These are phyloP conservation scores for Hypericum perforatum DNA, from an alignment of 345 rosid species.

Conservation along the genomic window DNA sequence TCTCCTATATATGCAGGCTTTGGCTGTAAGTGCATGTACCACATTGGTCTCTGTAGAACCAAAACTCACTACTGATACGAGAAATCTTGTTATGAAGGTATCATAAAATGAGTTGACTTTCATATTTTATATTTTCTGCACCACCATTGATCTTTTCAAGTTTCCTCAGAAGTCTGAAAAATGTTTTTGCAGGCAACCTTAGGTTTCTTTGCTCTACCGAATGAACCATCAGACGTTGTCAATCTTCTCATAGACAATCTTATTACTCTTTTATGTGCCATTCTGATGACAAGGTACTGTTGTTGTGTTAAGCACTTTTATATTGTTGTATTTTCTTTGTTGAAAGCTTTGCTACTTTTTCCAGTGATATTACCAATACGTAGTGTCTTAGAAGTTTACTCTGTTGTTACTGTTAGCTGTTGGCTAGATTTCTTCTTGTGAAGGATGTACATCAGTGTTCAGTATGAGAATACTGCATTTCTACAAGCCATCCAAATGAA, in stretches of 20 bases:
- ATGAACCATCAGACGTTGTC: constrained; percentile 79
- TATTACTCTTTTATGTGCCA: constrained; percentile 86
- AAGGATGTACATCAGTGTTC: too few relatives aligned
- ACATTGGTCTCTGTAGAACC: constrained; percentile 97
- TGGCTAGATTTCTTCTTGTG: too few relatives aligned
- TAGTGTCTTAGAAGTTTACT: too few relatives aligned
- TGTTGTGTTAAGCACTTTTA: neutral
- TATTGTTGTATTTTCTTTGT: neutral
- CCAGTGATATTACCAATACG: too few relatives aligned
- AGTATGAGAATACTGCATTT: too few relatives aligned
- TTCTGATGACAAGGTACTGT: constrained; percentile 86
- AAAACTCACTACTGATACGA: constrained; percentile 80
- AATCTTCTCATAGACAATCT: constrained; percentile 84
- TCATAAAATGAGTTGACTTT: constrained; percentile 2
- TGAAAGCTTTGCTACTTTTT: neutral
- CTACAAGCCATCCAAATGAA: too few relatives aligned
- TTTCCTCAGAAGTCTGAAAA: constrained; percentile 7
- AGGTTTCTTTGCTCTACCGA: constrained; percentile 88
- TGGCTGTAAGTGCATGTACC: constrained; percentile 92
- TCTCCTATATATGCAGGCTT: constrained; percentile 48
- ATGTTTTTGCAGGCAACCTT: constrained; percentile 67
- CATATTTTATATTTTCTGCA: neutral
- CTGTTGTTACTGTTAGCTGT: too few relatives aligned
- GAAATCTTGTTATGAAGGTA: constrained; percentile 91
- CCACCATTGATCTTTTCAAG: neutral